These are phyloP conservation scores for Rubroboletus satanas DNA, from an alignment of 768 basidiomycete species.

Conservation along the genomic window DNA sequence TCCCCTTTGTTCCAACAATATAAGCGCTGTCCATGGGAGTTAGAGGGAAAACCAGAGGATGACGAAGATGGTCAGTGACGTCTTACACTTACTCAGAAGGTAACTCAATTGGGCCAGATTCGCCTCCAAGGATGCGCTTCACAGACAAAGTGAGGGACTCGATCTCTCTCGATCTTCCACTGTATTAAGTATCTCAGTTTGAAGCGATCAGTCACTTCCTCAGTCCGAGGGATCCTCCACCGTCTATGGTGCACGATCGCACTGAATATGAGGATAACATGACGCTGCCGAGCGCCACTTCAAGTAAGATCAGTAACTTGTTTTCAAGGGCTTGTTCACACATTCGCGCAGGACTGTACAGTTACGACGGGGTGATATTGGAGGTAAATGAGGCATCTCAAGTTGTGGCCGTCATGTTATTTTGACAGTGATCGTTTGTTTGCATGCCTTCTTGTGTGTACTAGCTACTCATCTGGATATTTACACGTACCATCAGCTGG, in stretches of 20 bases:
- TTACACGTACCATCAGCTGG: conserved; percentile 15
- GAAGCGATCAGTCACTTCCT: conserved; percentile 78
- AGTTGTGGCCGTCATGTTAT: conserved; percentile 68
- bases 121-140: conserved; percentile 70
- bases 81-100: neutral
- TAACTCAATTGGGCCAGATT: conserved; percentile 42
- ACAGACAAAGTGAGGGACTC: conserved; percentile 53
- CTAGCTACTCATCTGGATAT: neutral
- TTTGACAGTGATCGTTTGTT: conserved; percentile 37
- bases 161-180: neutral
- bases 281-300: conserved; percentile 62
- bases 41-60: conserved; percentile 75
- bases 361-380: conserved; percentile 77
- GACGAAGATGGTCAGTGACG: conserved; percentile 66
- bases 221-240: conserved; percentile 66
- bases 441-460: conserved; percentile 1
- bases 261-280: conserved; percentile 72
- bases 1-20: conserved; percentile 87
- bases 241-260: conserved; percentile 77
- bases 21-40: conserved; percentile 88
- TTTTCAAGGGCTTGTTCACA: neutral
- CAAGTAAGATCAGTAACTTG: conserved; percentile 46
- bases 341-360: conserved; percentile 41
- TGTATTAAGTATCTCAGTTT: conserved; percentile 43
- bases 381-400: conserved; percentile 79